Percentiles rank a stretch among this genome's conserved stretches.
Conservation (phyloP, 2,329 filamentous ascomycete genomes). For the Neurospora sp. region DNA sequence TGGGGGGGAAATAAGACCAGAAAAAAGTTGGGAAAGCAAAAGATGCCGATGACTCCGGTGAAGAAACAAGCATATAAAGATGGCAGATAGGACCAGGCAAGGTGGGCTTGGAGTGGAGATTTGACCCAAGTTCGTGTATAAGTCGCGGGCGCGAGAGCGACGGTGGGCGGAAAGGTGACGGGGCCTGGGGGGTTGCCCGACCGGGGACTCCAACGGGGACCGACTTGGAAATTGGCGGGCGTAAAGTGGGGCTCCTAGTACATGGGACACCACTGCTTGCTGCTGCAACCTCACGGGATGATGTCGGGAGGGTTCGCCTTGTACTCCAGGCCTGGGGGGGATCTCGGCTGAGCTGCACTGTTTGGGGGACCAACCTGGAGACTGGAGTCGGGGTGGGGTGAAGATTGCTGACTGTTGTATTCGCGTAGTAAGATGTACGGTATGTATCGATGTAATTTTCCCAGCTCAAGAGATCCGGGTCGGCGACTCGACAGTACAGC, state of each 20-base stretch:
- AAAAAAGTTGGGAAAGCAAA: conserved; percentile 8
- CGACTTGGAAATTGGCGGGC: not conserved
- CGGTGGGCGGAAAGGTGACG: not conserved
- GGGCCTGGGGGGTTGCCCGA: not conserved
- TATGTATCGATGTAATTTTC: not conserved
- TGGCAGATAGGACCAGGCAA: conserved; percentile 16
- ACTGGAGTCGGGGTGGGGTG: not conserved
- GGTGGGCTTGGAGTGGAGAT: conserved; percentile 24
- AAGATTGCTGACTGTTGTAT: not conserved
- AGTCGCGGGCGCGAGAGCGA: conserved; percentile 8
- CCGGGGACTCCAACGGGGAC: not conserved
- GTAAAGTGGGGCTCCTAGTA: not conserved
- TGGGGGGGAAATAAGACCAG: conserved; percentile 4
- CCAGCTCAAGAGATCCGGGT: not conserved
- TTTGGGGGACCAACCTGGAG: not conserved
- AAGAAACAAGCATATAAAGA: conserved; percentile 6
- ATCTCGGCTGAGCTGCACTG: not conserved
- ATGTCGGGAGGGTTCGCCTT: not conserved
- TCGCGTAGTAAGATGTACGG: not conserved
- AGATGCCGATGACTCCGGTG: conserved; percentile 19
- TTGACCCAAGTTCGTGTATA: conserved; percentile 7
- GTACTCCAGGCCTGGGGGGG: not conserved
- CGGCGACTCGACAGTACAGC: not conserved
- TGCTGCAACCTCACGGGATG: not conserved
- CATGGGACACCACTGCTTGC: not conserved